These are phyloP conservation scores for Penicillium brevicompactum DNA, from an alignment of 2,329 filamentous ascomycete genomes.

Conservation along the genomic window DNA sequence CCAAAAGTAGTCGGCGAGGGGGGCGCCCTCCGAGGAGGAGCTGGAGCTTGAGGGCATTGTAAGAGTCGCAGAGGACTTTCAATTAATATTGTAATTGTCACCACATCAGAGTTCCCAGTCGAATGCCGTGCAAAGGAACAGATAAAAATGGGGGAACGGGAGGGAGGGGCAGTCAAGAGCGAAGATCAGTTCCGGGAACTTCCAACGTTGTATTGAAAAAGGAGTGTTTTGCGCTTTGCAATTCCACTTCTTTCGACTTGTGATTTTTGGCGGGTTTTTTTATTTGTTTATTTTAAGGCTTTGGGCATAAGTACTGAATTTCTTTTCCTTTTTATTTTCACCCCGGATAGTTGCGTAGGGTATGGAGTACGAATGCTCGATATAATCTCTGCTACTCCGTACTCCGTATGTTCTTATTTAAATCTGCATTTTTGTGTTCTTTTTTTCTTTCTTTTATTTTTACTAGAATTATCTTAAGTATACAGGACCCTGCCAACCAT, in stretches of 20 bases:
- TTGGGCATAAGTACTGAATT: neutral
- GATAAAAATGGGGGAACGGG: constrained; percentile 19
- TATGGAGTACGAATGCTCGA: too few species aligned
- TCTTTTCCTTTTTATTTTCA: constrained; percentile 13
- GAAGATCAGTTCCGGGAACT: constrained; percentile 27
- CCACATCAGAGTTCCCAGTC: constrained; percentile 15
- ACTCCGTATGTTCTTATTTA: too few species aligned
- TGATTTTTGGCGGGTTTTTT: neutral
- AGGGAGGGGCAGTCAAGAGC: constrained; percentile 21
- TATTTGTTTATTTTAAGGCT: neutral
- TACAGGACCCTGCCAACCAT: neutral
- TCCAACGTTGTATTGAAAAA: constrained; percentile 15
- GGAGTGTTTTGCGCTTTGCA: neutral
- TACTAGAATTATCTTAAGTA: neutral
- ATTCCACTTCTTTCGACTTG: neutral
- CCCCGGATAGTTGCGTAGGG: constrained; percentile 25
- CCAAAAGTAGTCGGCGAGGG: constrained; percentile 69
- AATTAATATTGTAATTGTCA: constrained; percentile 15
- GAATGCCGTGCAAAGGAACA: constrained; percentile 2
- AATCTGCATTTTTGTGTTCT: neutral
- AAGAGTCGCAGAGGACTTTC: constrained; percentile 17
- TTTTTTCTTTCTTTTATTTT: neutral
- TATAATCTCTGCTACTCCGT: too few species aligned
- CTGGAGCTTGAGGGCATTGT: constrained; percentile 26
- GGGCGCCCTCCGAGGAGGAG: constrained; percentile 50